Percentiles rank a stretch among this genome's conserved stretches.
Evolutionary conservation across 495 filamentous ascomycete species (phyloP).

Genomic region (Glarea lozoyensis): DNA sequence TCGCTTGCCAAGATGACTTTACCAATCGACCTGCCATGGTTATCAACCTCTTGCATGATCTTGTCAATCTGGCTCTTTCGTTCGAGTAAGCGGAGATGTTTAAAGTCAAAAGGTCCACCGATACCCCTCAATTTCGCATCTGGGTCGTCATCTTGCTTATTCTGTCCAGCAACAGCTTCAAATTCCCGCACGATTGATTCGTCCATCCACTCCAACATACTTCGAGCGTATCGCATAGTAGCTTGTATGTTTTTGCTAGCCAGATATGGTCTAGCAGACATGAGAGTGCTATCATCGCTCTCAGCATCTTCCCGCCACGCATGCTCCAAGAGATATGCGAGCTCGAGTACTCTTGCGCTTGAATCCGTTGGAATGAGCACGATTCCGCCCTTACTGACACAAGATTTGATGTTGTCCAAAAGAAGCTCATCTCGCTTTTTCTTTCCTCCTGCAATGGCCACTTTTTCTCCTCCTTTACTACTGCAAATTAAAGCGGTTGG

Average conservation of each 20-base stretch:
- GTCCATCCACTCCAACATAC: constrained; percentile 99
- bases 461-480: constrained; percentile 67
- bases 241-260: constrained; percentile 72
- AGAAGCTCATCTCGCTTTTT: constrained; percentile 79
- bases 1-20: constrained; percentile 90
- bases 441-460: constrained; percentile 57
- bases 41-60: constrained; percentile 34
- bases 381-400: constrained; percentile 73
- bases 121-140: constrained; percentile 36
- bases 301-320: constrained; percentile 63
- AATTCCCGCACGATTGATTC: constrained; percentile 86
- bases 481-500: constrained; percentile 91
- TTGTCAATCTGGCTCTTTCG: constrained; percentile 63
- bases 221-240: constrained; percentile 79
- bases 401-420: constrained; percentile 69
- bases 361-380: constrained; percentile 94
- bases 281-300: constrained; percentile 54
- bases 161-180: constrained; percentile 53
- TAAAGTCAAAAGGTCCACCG: constrained; percentile 81
- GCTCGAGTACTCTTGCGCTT: constrained; percentile 84
- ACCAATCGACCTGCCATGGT: constrained; percentile 29
- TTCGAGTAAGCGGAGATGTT: constrained; percentile 72
- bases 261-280: constrained; percentile 65
- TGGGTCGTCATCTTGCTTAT: constrained; percentile 34
- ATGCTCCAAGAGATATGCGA: constrained; percentile 87